Conservation (phyloP, 176 grass and related monocot species). For the Eremochloa ophiuroides region DNA sequence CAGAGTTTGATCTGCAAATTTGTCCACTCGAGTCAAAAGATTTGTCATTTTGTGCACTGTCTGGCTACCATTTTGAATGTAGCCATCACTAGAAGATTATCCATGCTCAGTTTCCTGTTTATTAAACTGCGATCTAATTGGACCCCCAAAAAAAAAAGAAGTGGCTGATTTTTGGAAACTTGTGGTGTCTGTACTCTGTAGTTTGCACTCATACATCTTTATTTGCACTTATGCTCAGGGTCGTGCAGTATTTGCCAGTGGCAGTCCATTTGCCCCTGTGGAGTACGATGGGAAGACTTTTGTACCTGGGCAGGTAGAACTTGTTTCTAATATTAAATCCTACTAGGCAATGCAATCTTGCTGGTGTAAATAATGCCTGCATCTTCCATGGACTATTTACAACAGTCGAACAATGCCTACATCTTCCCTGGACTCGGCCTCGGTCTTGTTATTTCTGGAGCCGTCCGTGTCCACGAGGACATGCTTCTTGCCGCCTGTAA, state of each 20-base stretch:
- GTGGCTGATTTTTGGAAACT: neutral
- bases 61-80: neutral
- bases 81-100: neutral
- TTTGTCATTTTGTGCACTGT: neutral
- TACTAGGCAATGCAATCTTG: neutral
- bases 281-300: conserved; percentile 67
- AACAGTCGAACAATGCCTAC: conserved; percentile 96
- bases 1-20: neutral
- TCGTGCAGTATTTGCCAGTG: conserved; percentile 92
- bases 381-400: too few species aligned
- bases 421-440: conserved; percentile 98
- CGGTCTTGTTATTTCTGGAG: conserved; percentile 82
- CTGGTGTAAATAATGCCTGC: too few species aligned
- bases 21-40: neutral
- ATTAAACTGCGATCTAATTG: neutral
- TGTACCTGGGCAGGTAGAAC: conserved; percentile 81
- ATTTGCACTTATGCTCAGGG: conserved; percentile 56
- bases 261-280: conserved; percentile 91
- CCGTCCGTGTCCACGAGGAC: conserved; percentile 83
- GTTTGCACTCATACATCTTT: neutral
- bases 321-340: conserved; percentile 12
- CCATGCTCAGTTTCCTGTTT: neutral
- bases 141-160: neutral
- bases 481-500: conserved; percentile 99
- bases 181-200: neutral